Base-by-base conservation (phyloP, 129 eudicot genomes). In the Tagetes erecta region DNA sequence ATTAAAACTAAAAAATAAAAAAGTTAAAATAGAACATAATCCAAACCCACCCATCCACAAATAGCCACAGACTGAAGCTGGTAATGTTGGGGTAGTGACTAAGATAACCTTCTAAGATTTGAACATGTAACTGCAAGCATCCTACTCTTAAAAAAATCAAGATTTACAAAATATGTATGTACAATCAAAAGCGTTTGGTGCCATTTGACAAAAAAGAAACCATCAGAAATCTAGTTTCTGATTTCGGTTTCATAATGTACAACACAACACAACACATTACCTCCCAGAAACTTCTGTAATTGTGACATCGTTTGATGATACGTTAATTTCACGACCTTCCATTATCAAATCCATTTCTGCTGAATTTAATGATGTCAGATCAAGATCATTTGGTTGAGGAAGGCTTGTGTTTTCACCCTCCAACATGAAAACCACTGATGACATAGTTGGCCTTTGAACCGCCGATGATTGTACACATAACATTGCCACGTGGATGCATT, bases 401-500 rank as follows among this genome's bases (percentile, higher is more conserved):
- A 92, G 82, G 63, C 81, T 73, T 2, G 85, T 67, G 71, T 71
- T 79, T 56, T 89, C 96, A 41, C 89, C 86, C 78, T 92, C 98
- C 83, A 89, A 80, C 98, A 88, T 89, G 72, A 89, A 73, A 57
- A 92, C 83, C n/a, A 92, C 90, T 5, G 86, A 71, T 49, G 98
- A 74, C 96, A 92, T 92, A 40, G 84, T 86, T 53, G 98, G 98
- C 60, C 98, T 82, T 53, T 79, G 78, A 35, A 72, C 75, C 4
- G 98, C 95, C 2, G 84, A 78, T 51, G 85, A 87, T 73, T 93
- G 98, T 31, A 88, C 88, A 60, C 98, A 93, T 63, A 93, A 66
- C 87, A 93, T 77, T 1, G 84, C 95, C 3, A 92, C 82, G 20
- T 92, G 96, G 72, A 89, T 80, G 78, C 92, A 89, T 79, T 88